These are phyloP conservation scores for Canna indica DNA, from an alignment of 176 grass and related monocot genomes.

Conservation along the genomic window DNA sequence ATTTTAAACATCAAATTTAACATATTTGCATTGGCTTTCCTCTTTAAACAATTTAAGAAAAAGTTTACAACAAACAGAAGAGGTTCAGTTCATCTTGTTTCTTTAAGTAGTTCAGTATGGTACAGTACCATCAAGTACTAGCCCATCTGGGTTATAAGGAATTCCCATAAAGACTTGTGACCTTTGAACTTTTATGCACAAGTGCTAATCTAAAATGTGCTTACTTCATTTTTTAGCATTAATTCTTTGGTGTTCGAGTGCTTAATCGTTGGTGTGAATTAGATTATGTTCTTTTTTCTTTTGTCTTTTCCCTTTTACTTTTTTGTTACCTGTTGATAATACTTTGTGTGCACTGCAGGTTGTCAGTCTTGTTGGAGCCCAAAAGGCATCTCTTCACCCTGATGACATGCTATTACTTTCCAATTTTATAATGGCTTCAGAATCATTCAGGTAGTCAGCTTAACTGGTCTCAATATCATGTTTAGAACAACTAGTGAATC, in stretches of 20 bases:
- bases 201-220: not conserved
- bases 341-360: slow-evolving; percentile 36
- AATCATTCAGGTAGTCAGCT: slow-evolving; percentile 82
- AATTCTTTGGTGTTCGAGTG: not conserved
- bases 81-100: too few relatives aligned
- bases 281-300: not conserved
- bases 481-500: not conserved
- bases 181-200: not conserved
- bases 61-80: too few relatives aligned
- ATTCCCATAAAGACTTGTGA: not conserved
- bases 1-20: too few relatives aligned
- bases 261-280: not conserved
- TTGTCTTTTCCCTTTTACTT: not conserved
- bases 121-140: too few relatives aligned
- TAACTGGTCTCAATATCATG: not conserved
- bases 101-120: too few relatives aligned
- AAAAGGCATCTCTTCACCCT: slow-evolving; percentile 83
- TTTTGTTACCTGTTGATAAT: not conserved
- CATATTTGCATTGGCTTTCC: too few relatives aligned
- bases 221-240: not conserved
- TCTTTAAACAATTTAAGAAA: too few relatives aligned
- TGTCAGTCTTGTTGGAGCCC: slow-evolving; percentile 93
- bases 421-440: slow-evolving; percentile 83
- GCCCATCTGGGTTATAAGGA: too few relatives aligned
- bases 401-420: slow-evolving; percentile 94